phyloP scores from a whole-genome alignment of 331 rosid genomes.

The Saraca asoca region DNA sequence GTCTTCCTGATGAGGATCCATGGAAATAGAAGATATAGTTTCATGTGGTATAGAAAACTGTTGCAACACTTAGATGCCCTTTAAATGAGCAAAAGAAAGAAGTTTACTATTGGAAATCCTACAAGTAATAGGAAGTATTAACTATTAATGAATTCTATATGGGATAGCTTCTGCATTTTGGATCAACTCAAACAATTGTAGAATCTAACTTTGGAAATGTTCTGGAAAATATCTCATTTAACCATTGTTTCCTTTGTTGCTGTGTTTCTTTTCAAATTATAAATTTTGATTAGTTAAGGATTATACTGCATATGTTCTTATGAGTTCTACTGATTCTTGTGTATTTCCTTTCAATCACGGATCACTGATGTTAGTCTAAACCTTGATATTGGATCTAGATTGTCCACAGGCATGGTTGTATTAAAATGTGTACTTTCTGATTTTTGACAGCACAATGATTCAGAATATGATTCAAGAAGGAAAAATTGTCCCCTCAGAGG shows the following conservation, averaged over 20 bases:
- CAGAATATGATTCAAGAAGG: slow-evolving; percentile 94
- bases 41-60: too few relatives aligned
- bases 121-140: too few relatives aligned
- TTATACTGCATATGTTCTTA: neutral
- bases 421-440: slow-evolving; percentile 27
- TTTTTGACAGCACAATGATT: slow-evolving; percentile 75
- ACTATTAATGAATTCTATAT: too few relatives aligned
- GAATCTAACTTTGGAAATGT: neutral
- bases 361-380: slow-evolving; percentile 12
- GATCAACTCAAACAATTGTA: too few relatives aligned
- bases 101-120: too few relatives aligned
- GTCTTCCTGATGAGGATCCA: too few relatives aligned
- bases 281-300: neutral
- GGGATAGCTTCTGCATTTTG: too few relatives aligned
- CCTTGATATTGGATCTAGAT: slow-evolving; percentile 24
- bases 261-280: neutral
- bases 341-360: slow-evolving; percentile 2
- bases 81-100: too few relatives aligned
- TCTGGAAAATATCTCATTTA: neutral
- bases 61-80: too few relatives aligned
- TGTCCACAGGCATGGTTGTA: slow-evolving; percentile 1
- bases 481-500: slow-evolving; percentile 92
- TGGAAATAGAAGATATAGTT: too few relatives aligned
- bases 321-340: neutral
- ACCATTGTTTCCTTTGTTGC: neutral